Conservation (phyloP, 75 land plant genomes). For the Azolla pinnata region DNA sequence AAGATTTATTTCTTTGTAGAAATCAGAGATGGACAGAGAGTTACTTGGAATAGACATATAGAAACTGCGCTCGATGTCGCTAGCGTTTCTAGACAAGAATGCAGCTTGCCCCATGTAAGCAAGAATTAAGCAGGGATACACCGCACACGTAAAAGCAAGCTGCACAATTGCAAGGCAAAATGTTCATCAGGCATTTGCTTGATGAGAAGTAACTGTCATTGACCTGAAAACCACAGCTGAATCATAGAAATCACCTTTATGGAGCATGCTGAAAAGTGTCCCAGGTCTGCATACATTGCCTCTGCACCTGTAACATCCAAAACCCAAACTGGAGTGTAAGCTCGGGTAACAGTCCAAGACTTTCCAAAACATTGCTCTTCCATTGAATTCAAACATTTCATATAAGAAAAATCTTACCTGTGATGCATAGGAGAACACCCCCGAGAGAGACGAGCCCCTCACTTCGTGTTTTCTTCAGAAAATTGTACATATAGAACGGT, state of each 20-base stretch:
- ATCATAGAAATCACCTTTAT: slow-evolving; percentile 49
- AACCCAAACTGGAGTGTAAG: neutral
- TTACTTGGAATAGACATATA: slow-evolving; percentile 75
- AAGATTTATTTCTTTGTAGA: too few species aligned
- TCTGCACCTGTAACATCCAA: slow-evolving; percentile 43
- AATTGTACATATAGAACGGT: slow-evolving; percentile 64
- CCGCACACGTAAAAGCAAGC: slow-evolving; percentile 51
- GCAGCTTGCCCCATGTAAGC: slow-evolving; percentile 97
- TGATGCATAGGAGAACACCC: slow-evolving; percentile 72
- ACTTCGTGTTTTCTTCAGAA: slow-evolving; percentile 47
- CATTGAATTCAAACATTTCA: slow-evolving; percentile 1
- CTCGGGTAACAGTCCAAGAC: neutral
- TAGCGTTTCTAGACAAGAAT: slow-evolving; percentile 50
- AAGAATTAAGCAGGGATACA: slow-evolving; percentile 70
- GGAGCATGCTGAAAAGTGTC: slow-evolving; percentile 42
- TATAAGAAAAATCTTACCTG: slow-evolving; percentile 62
- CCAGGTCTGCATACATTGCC: slow-evolving; percentile 54
- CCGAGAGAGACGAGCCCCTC: slow-evolving; percentile 80
- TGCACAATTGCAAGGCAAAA: slow-evolving; percentile 6
- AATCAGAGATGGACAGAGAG: too few species aligned
- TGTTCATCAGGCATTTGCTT: neutral
- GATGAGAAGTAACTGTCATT: neutral
- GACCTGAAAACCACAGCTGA: too few species aligned
- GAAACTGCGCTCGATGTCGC: slow-evolving; percentile 33
- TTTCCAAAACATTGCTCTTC: too few species aligned